These are phyloP conservation scores for Carex arenaria DNA, from an alignment of 202 grass and related monocot species.

Conservation along the genomic window DNA sequence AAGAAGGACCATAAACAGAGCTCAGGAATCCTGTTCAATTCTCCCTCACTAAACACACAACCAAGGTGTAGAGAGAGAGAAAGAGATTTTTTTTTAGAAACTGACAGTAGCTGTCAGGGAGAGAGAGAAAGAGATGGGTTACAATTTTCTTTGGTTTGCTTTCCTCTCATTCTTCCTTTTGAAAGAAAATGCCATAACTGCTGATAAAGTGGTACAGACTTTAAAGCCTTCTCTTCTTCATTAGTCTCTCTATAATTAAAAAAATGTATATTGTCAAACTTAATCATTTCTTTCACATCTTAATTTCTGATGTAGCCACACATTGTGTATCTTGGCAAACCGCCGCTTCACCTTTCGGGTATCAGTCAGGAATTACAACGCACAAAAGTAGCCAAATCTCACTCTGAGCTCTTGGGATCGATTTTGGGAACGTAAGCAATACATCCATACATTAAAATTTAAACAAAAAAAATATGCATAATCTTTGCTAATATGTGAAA, in stretches of 20 bases:
- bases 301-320: slow-evolving; percentile 30
- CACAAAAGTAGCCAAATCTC: slow-evolving; percentile 32
- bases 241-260: no score
- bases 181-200: slow-evolving; percentile 17
- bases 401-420: slow-evolving; percentile 55
- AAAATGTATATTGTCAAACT: no score
- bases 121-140: not conserved
- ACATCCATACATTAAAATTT: not conserved
- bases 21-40: not conserved
- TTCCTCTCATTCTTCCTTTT: slow-evolving; percentile 21
- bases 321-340: slow-evolving; percentile 73
- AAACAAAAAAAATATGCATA: not conserved
- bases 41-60: not conserved
- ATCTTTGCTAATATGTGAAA: not conserved
- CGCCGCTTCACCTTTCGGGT: slow-evolving; percentile 16
- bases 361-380: slow-evolving; percentile 19
- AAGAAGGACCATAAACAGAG: not conserved
- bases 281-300: not conserved
- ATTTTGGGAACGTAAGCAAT: slow-evolving; percentile 51
- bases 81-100: no score
- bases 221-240: not conserved
- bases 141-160: not conserved
- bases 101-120: no score
- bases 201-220: not conserved
- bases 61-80: not conserved